These are phyloP conservation scores for Aspergillaceae sp. DNA, from an alignment of 2,329 filamentous ascomycete genomes.

Conservation along the genomic window DNA sequence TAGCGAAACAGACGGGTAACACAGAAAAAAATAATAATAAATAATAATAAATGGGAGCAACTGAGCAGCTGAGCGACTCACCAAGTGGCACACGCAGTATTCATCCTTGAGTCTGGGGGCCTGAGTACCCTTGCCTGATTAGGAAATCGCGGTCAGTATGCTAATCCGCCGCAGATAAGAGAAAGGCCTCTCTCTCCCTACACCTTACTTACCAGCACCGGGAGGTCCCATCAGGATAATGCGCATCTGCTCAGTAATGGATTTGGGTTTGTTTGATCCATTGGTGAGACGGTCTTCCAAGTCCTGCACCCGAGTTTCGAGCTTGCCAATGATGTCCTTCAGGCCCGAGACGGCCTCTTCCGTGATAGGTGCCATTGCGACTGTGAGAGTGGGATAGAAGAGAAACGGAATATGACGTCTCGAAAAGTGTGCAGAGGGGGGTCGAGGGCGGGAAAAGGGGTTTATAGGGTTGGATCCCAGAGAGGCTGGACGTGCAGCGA, in stretches of 20 bases:
- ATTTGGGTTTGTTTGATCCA: conserved; percentile 44
- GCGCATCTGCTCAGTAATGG: conserved; percentile 60
- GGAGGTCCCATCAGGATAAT: conserved; percentile 98
- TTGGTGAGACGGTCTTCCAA: conserved; percentile 64
- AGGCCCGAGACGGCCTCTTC: conserved; percentile 72
- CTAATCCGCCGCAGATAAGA: background rate
- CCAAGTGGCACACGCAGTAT: conserved; percentile 94
- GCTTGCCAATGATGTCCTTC: conserved; percentile 70
- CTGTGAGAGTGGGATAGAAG: conserved; percentile 6
- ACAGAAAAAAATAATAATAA: conserved; percentile 1
- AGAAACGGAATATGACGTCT: conserved; percentile 8
- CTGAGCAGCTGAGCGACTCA: conserved; percentile 40
- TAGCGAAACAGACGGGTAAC: background rate
- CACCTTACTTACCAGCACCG: conserved; percentile 64
- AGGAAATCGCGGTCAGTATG: conserved; percentile 12
- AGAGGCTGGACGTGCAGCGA: conserved; percentile 2
- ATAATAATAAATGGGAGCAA: background rate
- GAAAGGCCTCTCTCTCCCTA: conserved; percentile 3
- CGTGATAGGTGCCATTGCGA: conserved; percentile 77
- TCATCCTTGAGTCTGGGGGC: conserved; percentile 97
- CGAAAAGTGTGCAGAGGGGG: background rate
- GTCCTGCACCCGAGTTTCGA: conserved; percentile 78
- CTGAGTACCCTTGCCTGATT: conserved; percentile 91
- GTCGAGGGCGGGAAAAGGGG: background rate
- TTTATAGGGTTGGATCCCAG: background rate